Percentiles rank a stretch among this genome's conserved stretches.
Conservation (phyloP, 352 stramenopile genomes). For the Globisporangium cystogenes region DNA sequence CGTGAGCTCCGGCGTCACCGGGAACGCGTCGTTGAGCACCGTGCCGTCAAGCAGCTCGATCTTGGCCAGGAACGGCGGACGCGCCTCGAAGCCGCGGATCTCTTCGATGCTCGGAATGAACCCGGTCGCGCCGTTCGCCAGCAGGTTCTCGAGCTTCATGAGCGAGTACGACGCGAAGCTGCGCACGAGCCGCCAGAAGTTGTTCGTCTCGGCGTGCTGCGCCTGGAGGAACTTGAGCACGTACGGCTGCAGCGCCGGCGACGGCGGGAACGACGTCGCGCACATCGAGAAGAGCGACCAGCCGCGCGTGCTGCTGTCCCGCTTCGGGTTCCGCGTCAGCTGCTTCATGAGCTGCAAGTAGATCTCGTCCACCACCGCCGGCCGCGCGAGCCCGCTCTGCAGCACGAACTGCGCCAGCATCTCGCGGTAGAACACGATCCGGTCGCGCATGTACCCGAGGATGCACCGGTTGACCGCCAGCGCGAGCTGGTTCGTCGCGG, state of each 20-base stretch:
- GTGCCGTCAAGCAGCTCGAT: conserved; percentile 93
- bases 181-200: conserved; percentile 68
- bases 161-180: conserved; percentile 91
- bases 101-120: conserved; percentile 93
- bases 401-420: conserved; percentile 93
- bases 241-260: conserved; percentile 83
- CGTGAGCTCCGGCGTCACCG: conserved; percentile 91
- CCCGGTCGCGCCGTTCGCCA: conserved; percentile 84
- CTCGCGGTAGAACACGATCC: conserved; percentile 91
- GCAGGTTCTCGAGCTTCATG: conserved; percentile 88
- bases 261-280: conserved; percentile 88
- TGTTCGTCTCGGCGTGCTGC: conserved; percentile 65
- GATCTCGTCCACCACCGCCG: conserved; percentile 91
- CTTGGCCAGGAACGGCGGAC: conserved; percentile 90
- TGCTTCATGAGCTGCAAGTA: conserved; percentile 94
- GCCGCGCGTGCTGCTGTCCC: conserved; percentile 86
- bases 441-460: conserved; percentile 93
- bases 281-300: conserved; percentile 94
- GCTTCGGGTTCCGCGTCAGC: conserved; percentile 88
- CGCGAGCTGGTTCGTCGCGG: conserved; percentile 34
- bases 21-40: conserved; percentile 87
- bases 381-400: conserved; percentile 85
- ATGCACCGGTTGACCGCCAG: conserved; percentile 91
- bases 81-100: conserved; percentile 90
- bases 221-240: conserved; percentile 89